Evolutionary conservation across 2,329 filamentous ascomycete genomes (phyloP), one percentile per base, ranked within the genome.

Genomic region (Huntiella abstrusa): DNA sequence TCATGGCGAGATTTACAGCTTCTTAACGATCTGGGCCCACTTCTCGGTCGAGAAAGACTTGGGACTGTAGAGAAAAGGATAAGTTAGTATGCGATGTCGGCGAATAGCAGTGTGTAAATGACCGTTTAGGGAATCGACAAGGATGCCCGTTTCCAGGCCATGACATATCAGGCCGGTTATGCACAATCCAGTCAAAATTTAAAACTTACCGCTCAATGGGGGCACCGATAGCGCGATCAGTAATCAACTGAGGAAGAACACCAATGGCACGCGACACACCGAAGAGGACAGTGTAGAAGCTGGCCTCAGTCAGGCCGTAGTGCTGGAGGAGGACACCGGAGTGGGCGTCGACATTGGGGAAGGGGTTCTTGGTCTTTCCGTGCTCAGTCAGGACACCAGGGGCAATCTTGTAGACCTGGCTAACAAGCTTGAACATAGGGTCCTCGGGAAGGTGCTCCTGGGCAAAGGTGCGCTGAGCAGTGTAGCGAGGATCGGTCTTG

Each of bases 341-440:
- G 82, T 96, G 91, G 60, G 88, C 87, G 62, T 96, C 88, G 60
- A 96, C 87, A 73, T 96, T 96, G 67, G 91, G 91, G 77, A 75
- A 96, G 55, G 88, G 88, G 83, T 96, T 95, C 83, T 96, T 96
- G 75, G 88, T 96, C 84, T 98, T 98, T 71, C 91, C 91, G 73
- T 98, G 91, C 80, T 98, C 86, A 55, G 91, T 98, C 64, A 98
- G 75, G 59, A 98, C 91, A 60, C 81, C 83, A 54, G 91, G 91
- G 54, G 91, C 91, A 59, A 98, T 96, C 84, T 98, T 98, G 83
- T 96, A 98, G 58, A 98, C 91, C 73, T 98, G 91, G 76, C 83
- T 92, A 70, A 98, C 91, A 57, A 98, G 83, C 78, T 98, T 86
- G 84, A 95, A 98, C 87, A 98, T 92, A 59, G 88, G 87, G 75